Conservation (phyloP, 352 stramenopile species). For the Globisporangium echinulatum region DNA sequence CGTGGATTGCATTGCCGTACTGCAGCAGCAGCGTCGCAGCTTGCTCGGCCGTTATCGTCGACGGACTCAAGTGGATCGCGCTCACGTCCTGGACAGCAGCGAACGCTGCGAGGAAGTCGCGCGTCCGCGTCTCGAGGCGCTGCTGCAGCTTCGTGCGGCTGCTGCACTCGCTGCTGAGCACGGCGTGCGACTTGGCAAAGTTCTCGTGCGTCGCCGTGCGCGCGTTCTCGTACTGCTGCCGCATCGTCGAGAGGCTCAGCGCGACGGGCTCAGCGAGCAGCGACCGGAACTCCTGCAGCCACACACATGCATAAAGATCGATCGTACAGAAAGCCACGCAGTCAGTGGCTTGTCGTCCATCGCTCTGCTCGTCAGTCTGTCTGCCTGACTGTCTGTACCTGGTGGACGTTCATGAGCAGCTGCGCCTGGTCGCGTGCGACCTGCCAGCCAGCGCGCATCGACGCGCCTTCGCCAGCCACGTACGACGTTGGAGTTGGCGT, state of each 20-base stretch:
- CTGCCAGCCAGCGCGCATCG: constrained; percentile 56
- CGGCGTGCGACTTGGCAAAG: constrained; percentile 43
- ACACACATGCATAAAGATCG: not conserved
- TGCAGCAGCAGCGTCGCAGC: constrained; percentile 20
- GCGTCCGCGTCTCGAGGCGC: constrained; percentile 49
- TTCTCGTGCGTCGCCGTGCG: constrained; percentile 51
- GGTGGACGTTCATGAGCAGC: constrained; percentile 50
- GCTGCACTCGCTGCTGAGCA: constrained; percentile 38
- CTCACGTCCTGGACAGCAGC: constrained; percentile 21
- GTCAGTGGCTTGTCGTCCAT: not conserved
- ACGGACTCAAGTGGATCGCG: constrained; percentile 14
- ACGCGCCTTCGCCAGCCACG: constrained; percentile 34
- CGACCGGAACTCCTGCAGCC: constrained; percentile 61
- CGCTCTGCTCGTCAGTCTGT: no score
- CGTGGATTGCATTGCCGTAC: constrained; percentile 16
- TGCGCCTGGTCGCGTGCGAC: constrained; percentile 54
- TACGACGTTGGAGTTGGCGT: constrained; percentile 14
- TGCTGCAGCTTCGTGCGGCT: constrained; percentile 47
- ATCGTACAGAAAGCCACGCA: not conserved
- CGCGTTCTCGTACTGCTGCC: constrained; percentile 66
- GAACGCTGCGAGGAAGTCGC: constrained; percentile 29
- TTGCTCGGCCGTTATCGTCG: constrained; percentile 25
- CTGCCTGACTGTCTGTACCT: constrained; percentile 20
- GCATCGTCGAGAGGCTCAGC: constrained; percentile 72
- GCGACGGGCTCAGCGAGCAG: constrained; percentile 63